Evolutionary conservation across 2,329 filamentous ascomycete species (phyloP).

Genomic region (Passalora sequoiae): DNA sequence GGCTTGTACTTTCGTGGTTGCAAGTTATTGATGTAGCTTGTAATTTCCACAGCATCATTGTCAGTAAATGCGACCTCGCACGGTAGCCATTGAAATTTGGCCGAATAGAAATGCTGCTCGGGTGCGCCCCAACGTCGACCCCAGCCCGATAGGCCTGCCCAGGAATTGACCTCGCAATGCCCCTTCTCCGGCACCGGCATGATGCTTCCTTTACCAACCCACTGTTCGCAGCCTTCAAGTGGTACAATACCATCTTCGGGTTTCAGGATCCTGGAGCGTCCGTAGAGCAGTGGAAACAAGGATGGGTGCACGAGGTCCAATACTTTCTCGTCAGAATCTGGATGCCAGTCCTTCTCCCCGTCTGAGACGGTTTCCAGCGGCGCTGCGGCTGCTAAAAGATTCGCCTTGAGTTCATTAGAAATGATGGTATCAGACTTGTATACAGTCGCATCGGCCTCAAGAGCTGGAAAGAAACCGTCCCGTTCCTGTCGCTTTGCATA

Average conservation of each 20-base stretch:
- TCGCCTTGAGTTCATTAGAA: slow-evolving; percentile 33
- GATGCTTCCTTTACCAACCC: slow-evolving; percentile 31
- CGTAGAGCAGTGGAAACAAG: slow-evolving; percentile 56
- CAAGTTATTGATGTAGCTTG: slow-evolving; percentile 33
- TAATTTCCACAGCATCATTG: slow-evolving; percentile 17
- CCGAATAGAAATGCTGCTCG: slow-evolving; percentile 17
- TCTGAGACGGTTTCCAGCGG: slow-evolving; percentile 46
- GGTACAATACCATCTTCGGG: slow-evolving; percentile 25
- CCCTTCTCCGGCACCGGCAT: slow-evolving; percentile 12
- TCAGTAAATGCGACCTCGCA: slow-evolving; percentile 22
- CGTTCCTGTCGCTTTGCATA: slow-evolving; percentile 47
- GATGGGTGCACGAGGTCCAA: slow-evolving; percentile 61
- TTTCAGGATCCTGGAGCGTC: slow-evolving; percentile 41
- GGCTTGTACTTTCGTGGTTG: slow-evolving; percentile 22
- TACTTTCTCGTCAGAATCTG: slow-evolving; percentile 52
- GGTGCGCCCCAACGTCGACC: background rate
- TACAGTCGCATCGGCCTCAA: slow-evolving; percentile 44
- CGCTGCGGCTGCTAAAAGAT: slow-evolving; percentile 43
- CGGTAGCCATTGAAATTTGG: slow-evolving; percentile 30
- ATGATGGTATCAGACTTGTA: slow-evolving; percentile 52
- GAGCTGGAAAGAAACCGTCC: slow-evolving; percentile 40
- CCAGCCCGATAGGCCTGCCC: slow-evolving; percentile 3
- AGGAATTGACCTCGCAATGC: slow-evolving; percentile 7
- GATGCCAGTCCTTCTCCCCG: slow-evolving; percentile 53
- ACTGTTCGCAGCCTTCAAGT: slow-evolving; percentile 30